These are phyloP conservation scores for Diaporthe australafricana DNA, from an alignment of 2,329 filamentous ascomycete genomes.

Conservation along the genomic window DNA sequence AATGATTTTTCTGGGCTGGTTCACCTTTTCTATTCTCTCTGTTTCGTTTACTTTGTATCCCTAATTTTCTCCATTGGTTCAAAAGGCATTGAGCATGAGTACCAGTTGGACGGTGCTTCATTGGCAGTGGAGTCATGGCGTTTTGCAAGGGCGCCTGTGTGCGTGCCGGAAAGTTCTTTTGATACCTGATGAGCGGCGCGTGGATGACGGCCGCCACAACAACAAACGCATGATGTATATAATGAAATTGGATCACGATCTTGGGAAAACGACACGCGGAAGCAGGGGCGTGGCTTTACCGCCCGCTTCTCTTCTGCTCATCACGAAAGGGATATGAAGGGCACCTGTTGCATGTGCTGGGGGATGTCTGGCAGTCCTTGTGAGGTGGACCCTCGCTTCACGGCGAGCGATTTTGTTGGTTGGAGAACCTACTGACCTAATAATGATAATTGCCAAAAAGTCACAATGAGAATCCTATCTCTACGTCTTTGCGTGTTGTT, in stretches of 20 bases:
- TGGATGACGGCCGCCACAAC: not conserved
- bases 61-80: not conserved
- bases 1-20: not conserved
- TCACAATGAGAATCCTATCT: not conserved
- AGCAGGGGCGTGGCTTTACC: not conserved
- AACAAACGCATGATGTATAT: constrained; percentile 23
- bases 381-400: not conserved
- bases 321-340: not conserved
- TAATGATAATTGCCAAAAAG: constrained; percentile 15
- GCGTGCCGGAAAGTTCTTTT: not conserved
- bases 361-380: not conserved
- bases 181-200: constrained; percentile 10
- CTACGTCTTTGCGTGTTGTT: not conserved
- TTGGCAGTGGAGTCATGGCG: constrained; percentile 20
- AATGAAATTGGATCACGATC: constrained; percentile 26
- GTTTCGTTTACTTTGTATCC: not conserved
- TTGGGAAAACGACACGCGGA: constrained; percentile 7
- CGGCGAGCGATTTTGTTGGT: not conserved
- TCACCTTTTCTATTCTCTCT: not conserved
- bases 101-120: not conserved
- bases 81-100: constrained; percentile 4
- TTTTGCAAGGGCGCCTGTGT: not conserved
- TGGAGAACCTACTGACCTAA: not conserved
- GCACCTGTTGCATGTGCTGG: not conserved
- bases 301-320: not conserved